These are phyloP conservation scores for Echeveria elegans DNA, from an alignment of 164 flowering plant genomes.

Conservation along the genomic window DNA sequence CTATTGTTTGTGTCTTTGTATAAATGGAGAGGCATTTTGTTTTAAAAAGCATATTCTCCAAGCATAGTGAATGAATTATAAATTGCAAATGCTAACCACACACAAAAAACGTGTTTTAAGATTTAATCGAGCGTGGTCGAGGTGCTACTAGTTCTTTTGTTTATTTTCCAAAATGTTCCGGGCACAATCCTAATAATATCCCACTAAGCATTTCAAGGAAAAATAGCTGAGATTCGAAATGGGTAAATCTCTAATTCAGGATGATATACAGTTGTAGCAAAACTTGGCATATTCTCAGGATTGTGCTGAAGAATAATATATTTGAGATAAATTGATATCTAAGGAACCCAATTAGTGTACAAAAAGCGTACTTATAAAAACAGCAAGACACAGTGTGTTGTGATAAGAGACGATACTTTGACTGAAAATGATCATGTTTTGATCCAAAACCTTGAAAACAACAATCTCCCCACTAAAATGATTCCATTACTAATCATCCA, in stretches of 20 bases:
- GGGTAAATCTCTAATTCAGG: neutral
- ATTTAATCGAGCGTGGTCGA: no score
- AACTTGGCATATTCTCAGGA: neutral
- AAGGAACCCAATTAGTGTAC: no score
- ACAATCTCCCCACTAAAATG: neutral
- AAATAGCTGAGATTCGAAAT: neutral
- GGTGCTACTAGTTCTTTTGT: no score
- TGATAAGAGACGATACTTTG: neutral
- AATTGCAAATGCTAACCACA: no score
- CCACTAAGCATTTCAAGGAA: neutral
- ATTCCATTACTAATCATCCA: neutral
- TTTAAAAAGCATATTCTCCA: no score
- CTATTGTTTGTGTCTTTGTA: constrained; percentile 98
- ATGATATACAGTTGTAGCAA: neutral
- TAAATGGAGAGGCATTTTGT: no score
- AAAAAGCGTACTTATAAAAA: no score
- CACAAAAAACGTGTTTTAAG: no score
- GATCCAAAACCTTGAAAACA: neutral
- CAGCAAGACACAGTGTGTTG: no score
- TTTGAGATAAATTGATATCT: neutral
- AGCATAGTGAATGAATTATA: no score
- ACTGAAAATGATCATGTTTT: neutral
- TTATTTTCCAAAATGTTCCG: neutral
- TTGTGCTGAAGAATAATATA: neutral
- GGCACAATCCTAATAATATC: neutral